Evolutionary conservation across 192 early-diverging fungal species (phyloP).

Genomic region (Podila epigama): DNA sequence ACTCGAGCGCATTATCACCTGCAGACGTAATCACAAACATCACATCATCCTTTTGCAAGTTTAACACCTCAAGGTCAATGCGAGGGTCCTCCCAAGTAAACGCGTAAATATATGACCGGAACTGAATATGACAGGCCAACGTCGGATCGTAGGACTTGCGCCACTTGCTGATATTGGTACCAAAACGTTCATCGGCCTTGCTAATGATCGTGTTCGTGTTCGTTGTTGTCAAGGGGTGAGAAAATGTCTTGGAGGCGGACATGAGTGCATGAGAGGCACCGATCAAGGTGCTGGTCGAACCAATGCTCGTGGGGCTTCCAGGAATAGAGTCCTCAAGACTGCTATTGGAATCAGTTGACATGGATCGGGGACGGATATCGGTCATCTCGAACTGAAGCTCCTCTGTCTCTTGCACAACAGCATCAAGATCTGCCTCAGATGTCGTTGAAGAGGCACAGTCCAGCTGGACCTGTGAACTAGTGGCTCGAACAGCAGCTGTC

Average conservation of each 20-base stretch:
- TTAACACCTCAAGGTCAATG: constrained; percentile 73
- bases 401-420: constrained; percentile 5
- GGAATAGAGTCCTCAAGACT: constrained; percentile 18
- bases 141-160: constrained; percentile 63
- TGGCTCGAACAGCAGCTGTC: too few relatives aligned
- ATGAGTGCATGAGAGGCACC: not conserved
- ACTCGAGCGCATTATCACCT: constrained; percentile 84
- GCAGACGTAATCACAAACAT: constrained; percentile 86
- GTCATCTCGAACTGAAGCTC: constrained; percentile 18
- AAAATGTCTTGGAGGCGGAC: not conserved
- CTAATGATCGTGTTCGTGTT: too few relatives aligned
- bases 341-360: constrained; percentile 41
- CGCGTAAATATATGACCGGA: constrained; percentile 85
- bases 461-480: too few relatives aligned
- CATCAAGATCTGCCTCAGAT: too few relatives aligned
- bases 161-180: constrained; percentile 49
- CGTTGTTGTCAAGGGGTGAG: too few relatives aligned
- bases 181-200: constrained; percentile 20
- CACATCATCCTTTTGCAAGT: constrained; percentile 68
- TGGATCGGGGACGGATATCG: constrained; percentile 35
- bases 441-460: too few relatives aligned
- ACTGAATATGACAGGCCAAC: constrained; percentile 68
- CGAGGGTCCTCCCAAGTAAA: constrained; percentile 90
- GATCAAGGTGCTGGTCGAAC: constrained; percentile 33
- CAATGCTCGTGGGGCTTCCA: constrained; percentile 30